Evolutionary conservation across 2,329 filamentous ascomycete species (phyloP), one percentile per base, ranked within the genome.

Genomic region (Xylariales sp.): DNA sequence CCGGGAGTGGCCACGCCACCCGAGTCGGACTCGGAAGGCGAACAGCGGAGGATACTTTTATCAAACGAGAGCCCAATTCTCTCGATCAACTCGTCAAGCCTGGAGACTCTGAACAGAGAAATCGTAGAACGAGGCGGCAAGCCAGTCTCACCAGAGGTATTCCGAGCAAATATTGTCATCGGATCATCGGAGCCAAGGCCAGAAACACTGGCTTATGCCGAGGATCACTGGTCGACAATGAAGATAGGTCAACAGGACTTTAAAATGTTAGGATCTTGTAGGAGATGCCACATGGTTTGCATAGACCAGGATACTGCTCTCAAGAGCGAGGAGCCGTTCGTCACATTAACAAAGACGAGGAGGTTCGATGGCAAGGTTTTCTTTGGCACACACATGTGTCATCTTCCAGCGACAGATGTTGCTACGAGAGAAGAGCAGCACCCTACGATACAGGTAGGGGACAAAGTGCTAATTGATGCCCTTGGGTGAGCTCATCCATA

Each of bases 61-160:
- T 86, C 90, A 18, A 98, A 98, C 59, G 93, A 97, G 62, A 95
- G 88, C 40, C 91, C 93, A 0, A 94, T 98, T 32, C 74, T 98
- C 1, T 78, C 88, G 34, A 83, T 97, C 42, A 88, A 87, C 15
- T 76, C 80, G 40, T 81, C 86, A 8, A 96, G 89, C 51, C 75
- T 97, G 35, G 81, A 87, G 34, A 75, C 74, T 2, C 66, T 97
- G 6, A 97, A 97, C 55, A 68, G 76, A 45, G 70, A 79, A 10
- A 93, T 97, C 51, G 73, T 66, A 40, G 62, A 65, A 4, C 71
- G 67, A n/a, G 76, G 76, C 15, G 78, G 79, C n/a, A 80, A 74
- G 47, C 70, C 76, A 0, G 81, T 89, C 3, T 72, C 80, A 16
- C 76, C 85, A 3, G 79, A 85, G 28, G 82, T 88, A 2, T 98